Base-by-base conservation (phyloP, 2,329 filamentous ascomycete species). In the Trichoderma asperellum region DNA sequence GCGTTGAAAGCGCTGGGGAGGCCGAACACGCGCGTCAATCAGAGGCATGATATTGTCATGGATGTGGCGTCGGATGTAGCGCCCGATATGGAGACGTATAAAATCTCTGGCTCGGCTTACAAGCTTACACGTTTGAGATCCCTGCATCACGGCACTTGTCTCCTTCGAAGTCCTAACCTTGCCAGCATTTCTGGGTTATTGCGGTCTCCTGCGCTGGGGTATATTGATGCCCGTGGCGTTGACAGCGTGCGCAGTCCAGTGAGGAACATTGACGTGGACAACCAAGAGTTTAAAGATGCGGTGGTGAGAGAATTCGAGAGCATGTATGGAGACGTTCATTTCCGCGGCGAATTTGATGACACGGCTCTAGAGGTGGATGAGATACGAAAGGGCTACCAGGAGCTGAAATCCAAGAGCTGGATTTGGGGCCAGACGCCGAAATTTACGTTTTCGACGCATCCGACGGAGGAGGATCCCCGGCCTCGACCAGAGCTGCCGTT, bases 41-140 rank as follows among this genome's bases (percentile, higher is more conserved):
- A 90, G 77, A 87, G 96, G 18, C 95, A 99, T 78, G 96, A 99
- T 77, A 97, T 99, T 74, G 93, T 98, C 29, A 84, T 96, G 57
- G 87, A 90, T 69, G 74, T 79, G 1, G 73, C 74, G 6, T 55
- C 72, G 0, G 69, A 69, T 14, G 24, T 16, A n/a, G 7, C 40
- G 7, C 16, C 43, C 24, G 68, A 71, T 16, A 49, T 69, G 18
- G 61, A 43, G 11, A 84, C 86, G 1, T 88, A 90, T 76, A 99
- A 99, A 79, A 87, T 98, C 12, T 97, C 94, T 0, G 96, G 96
- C 1, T 97, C 94, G 0, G 96, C 96, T 12, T 99, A 97, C 82
- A 98, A 98, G 80, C 84, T 99, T 66, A 97, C 92, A 0, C 86
- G 92, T 29, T 83, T 88, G 60, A 87, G 95, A 56, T 91, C 94